Percentiles rank a stretch among this genome's conserved stretches.
phyloP scores from a whole-genome alignment of 768 basidiomycete species.

The Kwoniella pini region DNA sequence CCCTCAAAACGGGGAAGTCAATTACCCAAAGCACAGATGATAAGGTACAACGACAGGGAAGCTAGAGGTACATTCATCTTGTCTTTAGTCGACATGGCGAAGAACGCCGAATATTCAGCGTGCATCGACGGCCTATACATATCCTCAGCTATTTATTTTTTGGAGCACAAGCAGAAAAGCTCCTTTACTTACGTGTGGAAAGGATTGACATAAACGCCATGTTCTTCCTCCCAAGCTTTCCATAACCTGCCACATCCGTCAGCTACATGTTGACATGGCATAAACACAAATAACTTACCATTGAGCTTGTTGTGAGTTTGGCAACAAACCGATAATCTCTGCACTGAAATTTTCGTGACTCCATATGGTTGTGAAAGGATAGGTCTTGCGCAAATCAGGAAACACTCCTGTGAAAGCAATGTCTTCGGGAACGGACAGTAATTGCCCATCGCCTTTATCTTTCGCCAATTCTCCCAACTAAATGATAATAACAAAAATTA shows the following conservation, averaged over 20 bases:
- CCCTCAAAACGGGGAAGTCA: background rate
- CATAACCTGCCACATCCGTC: constrained; percentile 33
- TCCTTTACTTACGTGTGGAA: constrained; percentile 44
- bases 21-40: constrained; percentile 50
- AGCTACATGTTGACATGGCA: background rate
- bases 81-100: constrained; percentile 39
- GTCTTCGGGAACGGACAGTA: constrained; percentile 44
- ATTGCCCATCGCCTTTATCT: constrained; percentile 31
- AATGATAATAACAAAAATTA: background rate
- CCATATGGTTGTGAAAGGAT: constrained; percentile 55
- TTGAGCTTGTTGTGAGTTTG: constrained; percentile 45
- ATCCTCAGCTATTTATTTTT: too few species aligned
- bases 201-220: constrained; percentile 44
- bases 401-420: constrained; percentile 49
- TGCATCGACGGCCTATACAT: constrained; percentile 48
- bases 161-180: too few species aligned
- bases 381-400: constrained; percentile 52
- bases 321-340: constrained; percentile 52
- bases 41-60: constrained; percentile 45
- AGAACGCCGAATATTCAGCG: constrained; percentile 47
- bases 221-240: constrained; percentile 44
- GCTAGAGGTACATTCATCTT: constrained; percentile 49
- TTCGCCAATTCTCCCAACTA: constrained; percentile 43
- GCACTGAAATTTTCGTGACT: constrained; percentile 52
- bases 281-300: constrained; percentile 42